phyloP scores from a whole-genome alignment of 768 basidiomycete species.

The Paxillus ammoniavirescens region DNA sequence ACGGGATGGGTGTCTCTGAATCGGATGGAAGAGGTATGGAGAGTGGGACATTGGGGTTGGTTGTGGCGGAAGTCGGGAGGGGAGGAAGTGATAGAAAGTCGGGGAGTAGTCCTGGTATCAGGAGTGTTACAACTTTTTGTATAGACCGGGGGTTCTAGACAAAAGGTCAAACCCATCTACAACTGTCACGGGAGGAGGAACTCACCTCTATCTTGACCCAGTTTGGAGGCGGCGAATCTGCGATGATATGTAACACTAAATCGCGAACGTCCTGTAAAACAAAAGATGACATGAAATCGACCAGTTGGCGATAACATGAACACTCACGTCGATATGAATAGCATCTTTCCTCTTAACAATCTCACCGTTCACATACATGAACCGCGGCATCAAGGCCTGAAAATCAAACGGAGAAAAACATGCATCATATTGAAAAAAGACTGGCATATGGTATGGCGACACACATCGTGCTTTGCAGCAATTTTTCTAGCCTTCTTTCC shows the following conservation, averaged over 20 bases:
- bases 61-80: slow-evolving; percentile 64
- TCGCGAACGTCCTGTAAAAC: slow-evolving; percentile 78
- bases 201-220: slow-evolving; percentile 86
- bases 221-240: slow-evolving; percentile 79
- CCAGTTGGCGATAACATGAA: neutral
- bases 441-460: slow-evolving; percentile 23
- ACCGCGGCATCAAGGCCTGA: slow-evolving; percentile 48
- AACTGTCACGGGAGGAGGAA: neutral
- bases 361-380: slow-evolving; percentile 79
- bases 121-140: slow-evolving; percentile 73
- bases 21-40: slow-evolving; percentile 37
- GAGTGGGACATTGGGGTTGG: slow-evolving; percentile 56
- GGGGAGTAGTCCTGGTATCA: slow-evolving; percentile 85
- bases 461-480: slow-evolving; percentile 60
- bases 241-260: slow-evolving; percentile 75
- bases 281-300: neutral
- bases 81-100: slow-evolving; percentile 72
- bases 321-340: slow-evolving; percentile 76
- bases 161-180: slow-evolving; percentile 2
- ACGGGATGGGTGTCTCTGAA: slow-evolving; percentile 49
- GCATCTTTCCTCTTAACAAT: slow-evolving; percentile 72
- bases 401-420: slow-evolving; percentile 2
- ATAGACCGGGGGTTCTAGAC: slow-evolving; percentile 69
- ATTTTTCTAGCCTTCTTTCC: slow-evolving; percentile 63
- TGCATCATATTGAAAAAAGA: slow-evolving; percentile 8